These are phyloP conservation scores for Rasamsonia emersonii DNA, from an alignment of 2,329 filamentous ascomycete genomes.

Conservation along the genomic window DNA sequence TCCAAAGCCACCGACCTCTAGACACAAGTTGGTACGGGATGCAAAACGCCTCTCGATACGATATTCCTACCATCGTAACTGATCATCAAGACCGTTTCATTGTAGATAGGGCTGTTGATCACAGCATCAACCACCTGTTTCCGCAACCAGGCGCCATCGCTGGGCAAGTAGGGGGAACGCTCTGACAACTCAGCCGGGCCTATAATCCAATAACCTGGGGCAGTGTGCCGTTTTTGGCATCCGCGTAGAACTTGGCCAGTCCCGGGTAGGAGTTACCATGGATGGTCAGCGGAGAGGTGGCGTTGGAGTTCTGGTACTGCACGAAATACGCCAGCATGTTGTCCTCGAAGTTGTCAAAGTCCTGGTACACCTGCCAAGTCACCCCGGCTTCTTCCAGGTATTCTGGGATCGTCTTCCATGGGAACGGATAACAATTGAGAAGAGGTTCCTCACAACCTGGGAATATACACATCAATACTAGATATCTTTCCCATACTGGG, in stretches of 20 bases:
- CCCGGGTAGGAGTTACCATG: slow-evolving; percentile 41
- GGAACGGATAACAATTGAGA: slow-evolving; percentile 46
- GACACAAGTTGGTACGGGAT: no score
- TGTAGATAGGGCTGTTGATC: slow-evolving; percentile 40
- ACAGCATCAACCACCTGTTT: slow-evolving; percentile 45
- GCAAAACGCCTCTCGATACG: no score
- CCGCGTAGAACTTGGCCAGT: slow-evolving; percentile 42
- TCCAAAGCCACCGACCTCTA: slow-evolving; percentile 47
- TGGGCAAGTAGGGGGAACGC: slow-evolving; percentile 44
- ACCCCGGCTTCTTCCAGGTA: slow-evolving; percentile 42
- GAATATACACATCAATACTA: slow-evolving; percentile 1
- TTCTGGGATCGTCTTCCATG: slow-evolving; percentile 46
- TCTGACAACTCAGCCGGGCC: slow-evolving; percentile 44
- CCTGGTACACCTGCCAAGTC: slow-evolving; percentile 44
- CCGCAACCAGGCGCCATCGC: slow-evolving; percentile 48
- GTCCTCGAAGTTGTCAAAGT: slow-evolving; percentile 45
- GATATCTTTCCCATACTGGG: no score
- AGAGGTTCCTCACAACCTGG: slow-evolving; percentile 35
- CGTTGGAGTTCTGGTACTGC: slow-evolving; percentile 41
- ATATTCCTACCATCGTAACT: no score
- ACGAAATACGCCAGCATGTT: slow-evolving; percentile 47
- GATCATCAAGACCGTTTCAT: slow-evolving; percentile 41
- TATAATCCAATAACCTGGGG: slow-evolving; percentile 45
- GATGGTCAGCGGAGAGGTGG: slow-evolving; percentile 35
- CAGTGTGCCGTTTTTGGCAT: slow-evolving; percentile 43